Conservation (phyloP, 208 protist species). For the Strigomonas culicis region DNA sequence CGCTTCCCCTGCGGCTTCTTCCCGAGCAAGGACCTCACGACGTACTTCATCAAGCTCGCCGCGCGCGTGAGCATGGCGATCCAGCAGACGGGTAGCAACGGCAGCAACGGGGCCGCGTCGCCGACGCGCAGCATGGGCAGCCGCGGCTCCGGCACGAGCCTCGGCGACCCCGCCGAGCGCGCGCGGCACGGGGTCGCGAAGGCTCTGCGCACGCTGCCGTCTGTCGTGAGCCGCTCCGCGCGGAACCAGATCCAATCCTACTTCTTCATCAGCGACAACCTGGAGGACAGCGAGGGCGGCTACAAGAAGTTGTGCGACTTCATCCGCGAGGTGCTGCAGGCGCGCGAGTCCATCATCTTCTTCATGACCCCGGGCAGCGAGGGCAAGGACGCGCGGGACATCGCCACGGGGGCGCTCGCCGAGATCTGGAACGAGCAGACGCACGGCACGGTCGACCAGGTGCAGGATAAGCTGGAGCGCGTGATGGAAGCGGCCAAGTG, state of each 20-base stretch:
- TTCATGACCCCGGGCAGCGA: slow-evolving; percentile 28
- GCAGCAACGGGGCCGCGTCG: not conserved
- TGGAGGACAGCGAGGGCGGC: slow-evolving; percentile 27
- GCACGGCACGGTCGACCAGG: slow-evolving; percentile 17
- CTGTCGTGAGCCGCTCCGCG: slow-evolving; percentile 28
- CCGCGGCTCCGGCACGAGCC: no score
- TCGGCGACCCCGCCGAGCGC: not conserved
- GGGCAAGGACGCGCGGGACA: slow-evolving; percentile 33
- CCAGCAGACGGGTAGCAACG: slow-evolving; percentile 5
- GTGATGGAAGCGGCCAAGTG: slow-evolving; percentile 20
- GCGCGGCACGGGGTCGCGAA: slow-evolving; percentile 9
- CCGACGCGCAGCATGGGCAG: not conserved
- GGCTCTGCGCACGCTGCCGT: slow-evolving; percentile 20
- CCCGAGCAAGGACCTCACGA: slow-evolving; percentile 23
- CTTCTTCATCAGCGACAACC: slow-evolving; percentile 49
- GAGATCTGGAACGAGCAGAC: slow-evolving; percentile 14
- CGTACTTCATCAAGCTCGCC: slow-evolving; percentile 25
- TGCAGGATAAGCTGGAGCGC: slow-evolving; percentile 31
- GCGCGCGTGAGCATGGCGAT: slow-evolving; percentile 12
- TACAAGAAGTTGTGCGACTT: slow-evolving; percentile 40
- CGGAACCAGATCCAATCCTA: slow-evolving; percentile 42
- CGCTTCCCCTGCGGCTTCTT: slow-evolving; percentile 34
- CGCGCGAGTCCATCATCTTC: slow-evolving; percentile 33
- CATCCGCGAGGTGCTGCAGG: slow-evolving; percentile 22
- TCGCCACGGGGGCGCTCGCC: slow-evolving; percentile 35